Percentiles rank a stretch among this genome's conserved stretches.
Conservation (phyloP, 2,329 filamentous ascomycete genomes). For the Sporothrix schenckii region DNA sequence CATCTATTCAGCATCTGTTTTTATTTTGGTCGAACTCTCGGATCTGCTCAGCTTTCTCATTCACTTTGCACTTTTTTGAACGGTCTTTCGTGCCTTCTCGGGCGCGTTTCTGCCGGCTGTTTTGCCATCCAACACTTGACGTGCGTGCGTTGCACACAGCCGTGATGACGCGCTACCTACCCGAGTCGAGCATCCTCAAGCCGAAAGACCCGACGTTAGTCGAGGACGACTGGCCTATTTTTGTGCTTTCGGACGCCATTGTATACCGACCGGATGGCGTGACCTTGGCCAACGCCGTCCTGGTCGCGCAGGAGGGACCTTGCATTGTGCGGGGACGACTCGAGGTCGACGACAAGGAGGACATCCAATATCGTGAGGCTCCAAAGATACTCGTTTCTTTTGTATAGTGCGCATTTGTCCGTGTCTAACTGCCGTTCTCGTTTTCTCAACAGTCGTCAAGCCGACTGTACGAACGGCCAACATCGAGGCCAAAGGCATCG, state of each 20-base stretch:
- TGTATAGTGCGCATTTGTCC: too few species aligned
- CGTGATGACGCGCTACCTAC: constrained; percentile 9
- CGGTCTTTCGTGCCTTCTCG: not conserved
- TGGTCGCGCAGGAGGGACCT: constrained; percentile 62
- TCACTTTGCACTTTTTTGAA: not conserved
- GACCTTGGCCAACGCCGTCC: constrained; percentile 62
- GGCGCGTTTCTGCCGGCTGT: not conserved
- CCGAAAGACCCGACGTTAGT: constrained; percentile 40
- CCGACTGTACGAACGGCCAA: constrained; percentile 42
- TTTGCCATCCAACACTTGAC: not conserved
- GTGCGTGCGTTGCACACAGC: not conserved
- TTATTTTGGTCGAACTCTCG: not conserved
- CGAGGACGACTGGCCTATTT: constrained; percentile 62
- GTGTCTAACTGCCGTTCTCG: not conserved
- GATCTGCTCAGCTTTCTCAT: not conserved
- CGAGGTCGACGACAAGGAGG: constrained; percentile 52
- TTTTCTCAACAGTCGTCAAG: constrained; percentile 42
- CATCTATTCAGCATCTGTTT: not conserved
- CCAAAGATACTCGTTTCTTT: not conserved
- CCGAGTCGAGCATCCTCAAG: constrained; percentile 43
- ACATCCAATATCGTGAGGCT: constrained; percentile 46
- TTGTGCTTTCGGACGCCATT: constrained; percentile 62
- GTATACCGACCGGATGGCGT: constrained; percentile 59
- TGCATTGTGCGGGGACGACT: constrained; percentile 64
- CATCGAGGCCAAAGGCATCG: constrained; percentile 56